These are phyloP conservation scores for Myrica gale DNA, from an alignment of 306 rosid genomes.

Conservation along the genomic window DNA sequence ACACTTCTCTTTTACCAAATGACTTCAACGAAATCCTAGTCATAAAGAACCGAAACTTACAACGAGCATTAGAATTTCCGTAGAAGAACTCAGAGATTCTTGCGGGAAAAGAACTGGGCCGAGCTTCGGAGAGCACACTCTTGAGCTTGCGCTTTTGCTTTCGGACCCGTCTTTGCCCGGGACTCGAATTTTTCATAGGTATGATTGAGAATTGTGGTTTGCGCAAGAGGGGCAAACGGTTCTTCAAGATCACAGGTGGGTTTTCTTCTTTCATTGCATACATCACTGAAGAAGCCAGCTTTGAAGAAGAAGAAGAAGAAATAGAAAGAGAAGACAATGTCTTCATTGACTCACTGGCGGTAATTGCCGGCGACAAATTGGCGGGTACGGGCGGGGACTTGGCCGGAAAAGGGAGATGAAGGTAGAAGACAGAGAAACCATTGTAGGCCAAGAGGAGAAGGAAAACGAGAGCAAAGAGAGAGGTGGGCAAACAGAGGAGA, in stretches of 20 bases:
- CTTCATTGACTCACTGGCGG: conserved; percentile 9
- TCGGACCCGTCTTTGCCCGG: conserved; percentile 26
- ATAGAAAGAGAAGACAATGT: conserved; percentile 28
- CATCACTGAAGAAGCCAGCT: conserved; percentile 40
- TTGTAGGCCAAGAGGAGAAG: conserved; percentile 63
- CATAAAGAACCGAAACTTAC: conserved; percentile 73
- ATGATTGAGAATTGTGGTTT: conserved; percentile 9
- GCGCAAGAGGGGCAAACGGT: conserved; percentile 33
- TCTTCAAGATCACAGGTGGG: conserved; percentile 28
- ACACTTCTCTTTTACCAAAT: conserved; percentile 59
- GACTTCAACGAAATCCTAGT: conserved; percentile 75
- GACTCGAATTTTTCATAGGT: conserved; percentile 13
- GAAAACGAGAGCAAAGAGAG: conserved; percentile 52
- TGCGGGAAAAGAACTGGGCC: conserved; percentile 29
- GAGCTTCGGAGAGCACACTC: conserved; percentile 31
- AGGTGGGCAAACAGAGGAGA: conserved; percentile 50
- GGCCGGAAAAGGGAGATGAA: conserved; percentile 43
- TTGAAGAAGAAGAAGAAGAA: conserved; percentile 48
- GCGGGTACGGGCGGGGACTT: conserved; percentile 45
- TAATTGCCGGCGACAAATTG: conserved; percentile 11
- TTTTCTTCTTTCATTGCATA: conserved; percentile 37
- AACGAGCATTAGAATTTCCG: conserved; percentile 31
- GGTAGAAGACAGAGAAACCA: conserved; percentile 45
- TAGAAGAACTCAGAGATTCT: conserved; percentile 49
- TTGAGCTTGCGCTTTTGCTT: conserved; percentile 54